A percentile compares a stretch with the other conserved stretches of the same genome.
Conservation (phyloP, 179 eudicot species). For the Pouteria campechiana region DNA sequence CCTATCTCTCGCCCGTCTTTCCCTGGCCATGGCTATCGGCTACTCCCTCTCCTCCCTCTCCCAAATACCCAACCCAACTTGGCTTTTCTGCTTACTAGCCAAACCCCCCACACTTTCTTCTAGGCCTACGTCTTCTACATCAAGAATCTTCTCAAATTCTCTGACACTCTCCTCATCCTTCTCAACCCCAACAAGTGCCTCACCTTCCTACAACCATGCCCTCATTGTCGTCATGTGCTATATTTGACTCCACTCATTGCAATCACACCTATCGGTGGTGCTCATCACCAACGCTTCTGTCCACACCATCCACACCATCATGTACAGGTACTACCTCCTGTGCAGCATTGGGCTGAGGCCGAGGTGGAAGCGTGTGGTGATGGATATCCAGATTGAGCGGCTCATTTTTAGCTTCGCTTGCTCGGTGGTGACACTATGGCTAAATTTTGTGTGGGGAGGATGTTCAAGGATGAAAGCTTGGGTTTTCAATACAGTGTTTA, state of each 20-base stretch:
- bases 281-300: slow-evolving; percentile 64
- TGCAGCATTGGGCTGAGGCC: slow-evolving; percentile 62
- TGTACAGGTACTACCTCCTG: slow-evolving; percentile 69
- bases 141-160: slow-evolving; percentile 64
- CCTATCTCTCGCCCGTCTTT: slow-evolving; percentile 66
- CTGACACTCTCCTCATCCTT: slow-evolving; percentile 62
- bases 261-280: slow-evolving; percentile 63
- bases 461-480: slow-evolving; percentile 74
- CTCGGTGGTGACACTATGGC: slow-evolving; percentile 53
- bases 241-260: slow-evolving; percentile 50
- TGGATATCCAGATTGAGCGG: slow-evolving; percentile 78
- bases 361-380: slow-evolving; percentile 77
- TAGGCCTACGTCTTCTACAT: slow-evolving; percentile 85
- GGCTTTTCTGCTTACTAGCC: slow-evolving; percentile 69
- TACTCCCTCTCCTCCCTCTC: slow-evolving; percentile 49
- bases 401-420: slow-evolving; percentile 63
- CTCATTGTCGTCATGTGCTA: slow-evolving; percentile 72
- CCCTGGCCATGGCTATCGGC: slow-evolving; percentile 50
- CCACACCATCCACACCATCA: slow-evolving; percentile 71
- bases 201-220: slow-evolving; percentile 85
- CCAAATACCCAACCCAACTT: slow-evolving; percentile 21
- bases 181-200: slow-evolving; percentile 33
- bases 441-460: slow-evolving; percentile 36
- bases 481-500: slow-evolving; percentile 82
- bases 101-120: slow-evolving; percentile 41